Base-by-base conservation (phyloP, 2,329 filamentous ascomycete genomes). In the Curvularia spicifera region DNA sequence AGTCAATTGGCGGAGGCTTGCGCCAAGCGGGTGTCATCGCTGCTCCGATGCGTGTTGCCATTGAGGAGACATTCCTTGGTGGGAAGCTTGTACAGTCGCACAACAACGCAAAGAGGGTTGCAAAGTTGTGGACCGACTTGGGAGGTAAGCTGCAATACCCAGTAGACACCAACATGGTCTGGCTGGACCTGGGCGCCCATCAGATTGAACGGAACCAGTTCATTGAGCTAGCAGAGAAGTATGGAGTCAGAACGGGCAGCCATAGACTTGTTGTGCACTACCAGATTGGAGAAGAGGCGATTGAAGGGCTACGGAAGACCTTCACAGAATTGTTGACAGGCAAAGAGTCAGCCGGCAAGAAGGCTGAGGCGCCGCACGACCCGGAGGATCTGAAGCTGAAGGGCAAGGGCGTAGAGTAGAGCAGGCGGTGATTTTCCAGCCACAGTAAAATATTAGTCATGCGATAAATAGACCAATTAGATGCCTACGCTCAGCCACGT, bases 131-230 rank as follows among this genome's bases (percentile, higher is more conserved):
- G 92, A 84, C 81, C 5, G 79, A 78, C 15, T 80, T 88, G 51
- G 91, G 91, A 4, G 92, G 91, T 1, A 86, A 84, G 76, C 77
- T 92, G 56, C 77, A 82, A 20, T 82, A 88, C 58, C 89, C 90
- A 0, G 88, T 90, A 1, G 88, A 96, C 71, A 96, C 92, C n/a
- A 96, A 96, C 78, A 96, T 96, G 91, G 86, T 91, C 33, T 96
- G 91, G 91, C 71, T 96, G 57, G 89, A 96, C 74, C 79, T 95
- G 15, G 83, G 86, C 29, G 83, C 83, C 1, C 84, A 85, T 10
- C 84, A 85, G 0, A 73, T 88, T 31, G 78, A 80, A 3, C 73
- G 73, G 4, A 81, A 84, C 51, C 80, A 83, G 40, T 84, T 88
- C 59, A 81, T 84, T 9, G 79, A 81, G 56, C 75, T 84, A 37